Evolutionary conservation across 1,284 basidiomycete species (phyloP).

Genomic region (Coriolopsis trogii): DNA sequence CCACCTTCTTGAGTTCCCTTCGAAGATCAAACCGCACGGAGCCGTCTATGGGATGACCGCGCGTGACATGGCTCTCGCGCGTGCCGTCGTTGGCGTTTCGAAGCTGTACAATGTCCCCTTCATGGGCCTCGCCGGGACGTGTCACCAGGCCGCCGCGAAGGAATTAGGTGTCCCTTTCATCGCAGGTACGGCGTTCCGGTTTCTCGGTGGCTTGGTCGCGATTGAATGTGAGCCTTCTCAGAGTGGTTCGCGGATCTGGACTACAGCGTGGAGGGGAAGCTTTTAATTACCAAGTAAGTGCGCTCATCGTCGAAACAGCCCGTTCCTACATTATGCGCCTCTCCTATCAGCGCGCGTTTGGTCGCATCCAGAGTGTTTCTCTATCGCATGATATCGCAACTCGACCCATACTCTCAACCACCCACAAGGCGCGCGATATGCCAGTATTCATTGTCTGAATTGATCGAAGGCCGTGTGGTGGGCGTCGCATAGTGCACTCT

Average conservation of each 20-base stretch:
- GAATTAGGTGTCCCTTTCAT: constrained; percentile 59
- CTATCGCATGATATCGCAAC: too few species aligned
- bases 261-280: constrained; percentile 54
- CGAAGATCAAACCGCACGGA: constrained; percentile 60
- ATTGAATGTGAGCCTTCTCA: constrained; percentile 24
- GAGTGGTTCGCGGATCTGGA: constrained; percentile 69
- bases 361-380: too few species aligned
- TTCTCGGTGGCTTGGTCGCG: not conserved
- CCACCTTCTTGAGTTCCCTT: too few species aligned
- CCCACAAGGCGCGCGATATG: too few species aligned
- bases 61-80: constrained; percentile 53
- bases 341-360: too few species aligned
- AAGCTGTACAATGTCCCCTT: constrained; percentile 56
- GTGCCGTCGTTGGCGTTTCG: constrained; percentile 51
- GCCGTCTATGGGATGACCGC: constrained; percentile 59
- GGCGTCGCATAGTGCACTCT: too few species aligned
- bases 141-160: constrained; percentile 54
- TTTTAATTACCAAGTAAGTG: constrained; percentile 59
- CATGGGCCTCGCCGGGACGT: constrained; percentile 62
- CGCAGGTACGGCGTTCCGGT: constrained; percentile 42
- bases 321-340: not conserved
- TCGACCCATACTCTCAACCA: too few species aligned
- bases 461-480: too few species aligned
- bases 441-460: too few species aligned
- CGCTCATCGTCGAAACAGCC: not conserved